A percentile compares a stretch with the other conserved stretches of the same genome.
phyloP scores from a whole-genome alignment of 192 early-diverging fungal species.

The Diversispora epigaea region DNA sequence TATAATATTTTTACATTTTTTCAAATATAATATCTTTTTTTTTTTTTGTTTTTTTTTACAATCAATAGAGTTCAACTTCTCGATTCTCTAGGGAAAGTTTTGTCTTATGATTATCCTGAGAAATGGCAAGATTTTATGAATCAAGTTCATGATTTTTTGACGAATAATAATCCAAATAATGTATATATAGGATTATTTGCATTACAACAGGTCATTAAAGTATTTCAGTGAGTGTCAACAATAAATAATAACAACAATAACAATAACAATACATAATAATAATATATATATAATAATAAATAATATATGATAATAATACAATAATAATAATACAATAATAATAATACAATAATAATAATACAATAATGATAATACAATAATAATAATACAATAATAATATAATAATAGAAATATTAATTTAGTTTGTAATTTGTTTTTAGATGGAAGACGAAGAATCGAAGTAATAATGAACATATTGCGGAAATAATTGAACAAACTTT shows the following conservation, averaged over 20 bases:
- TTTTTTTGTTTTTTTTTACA: background rate
- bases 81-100: constrained; percentile 71
- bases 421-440: constrained; percentile 37
- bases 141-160: constrained; percentile 62
- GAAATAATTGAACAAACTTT: constrained; percentile 75
- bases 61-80: constrained; percentile 66
- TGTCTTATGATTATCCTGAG: constrained; percentile 75
- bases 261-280: too few relatives aligned
- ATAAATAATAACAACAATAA: background rate
- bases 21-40: constrained; percentile 20
- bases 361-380: background rate
- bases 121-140: constrained; percentile 79
- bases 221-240: constrained; percentile 61
- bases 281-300: too few relatives aligned
- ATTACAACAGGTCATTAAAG: constrained; percentile 76
- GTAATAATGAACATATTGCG: constrained; percentile 55
- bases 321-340: too few relatives aligned
- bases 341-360: too few relatives aligned
- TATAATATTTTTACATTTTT: background rate
- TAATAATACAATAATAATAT: constrained; percentile 8
- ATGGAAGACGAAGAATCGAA: constrained; percentile 62
- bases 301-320: too few relatives aligned
- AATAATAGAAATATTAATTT: background rate
- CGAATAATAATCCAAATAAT: constrained; percentile 61
- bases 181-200: constrained; percentile 80